Conservation (phyloP, 192 early-diverging fungal genomes). For the Chytriomyces confervae region DNA sequence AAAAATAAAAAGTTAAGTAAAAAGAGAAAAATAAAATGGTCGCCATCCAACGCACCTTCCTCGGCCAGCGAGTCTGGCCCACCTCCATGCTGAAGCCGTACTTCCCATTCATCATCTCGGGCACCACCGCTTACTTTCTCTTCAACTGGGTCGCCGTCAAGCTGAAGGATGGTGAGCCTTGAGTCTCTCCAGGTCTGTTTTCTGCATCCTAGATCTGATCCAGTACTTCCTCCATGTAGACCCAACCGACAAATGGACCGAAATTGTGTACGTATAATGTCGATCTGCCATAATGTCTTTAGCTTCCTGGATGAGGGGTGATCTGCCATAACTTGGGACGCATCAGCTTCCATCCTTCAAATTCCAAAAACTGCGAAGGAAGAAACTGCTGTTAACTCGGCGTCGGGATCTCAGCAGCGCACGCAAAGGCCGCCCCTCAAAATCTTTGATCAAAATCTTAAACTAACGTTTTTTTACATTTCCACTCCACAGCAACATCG, state of each 20-base stretch:
- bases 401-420: too few species aligned
- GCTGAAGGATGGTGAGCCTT: slow-evolving; percentile 51
- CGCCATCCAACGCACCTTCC: slow-evolving; percentile 44
- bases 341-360: too few species aligned
- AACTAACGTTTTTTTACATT: neutral
- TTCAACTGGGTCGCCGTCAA: slow-evolving; percentile 47
- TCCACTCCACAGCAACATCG: slow-evolving; percentile 47
- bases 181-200: slow-evolving; percentile 8
- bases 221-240: slow-evolving; percentile 22
- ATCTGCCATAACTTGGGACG: too few species aligned
- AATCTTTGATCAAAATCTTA: too few species aligned
- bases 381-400: too few species aligned
- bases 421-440: too few species aligned
- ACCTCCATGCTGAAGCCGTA: slow-evolving; percentile 57
- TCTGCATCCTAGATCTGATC: slow-evolving; percentile 15
- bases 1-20: neutral
- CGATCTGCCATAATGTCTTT: too few species aligned
- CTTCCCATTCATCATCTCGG: slow-evolving; percentile 59
- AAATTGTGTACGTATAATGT: slow-evolving; percentile 54
- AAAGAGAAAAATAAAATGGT: neutral
- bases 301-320: too few species aligned
- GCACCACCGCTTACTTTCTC: slow-evolving; percentile 46
- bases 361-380: too few species aligned
- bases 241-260: slow-evolving; percentile 56
- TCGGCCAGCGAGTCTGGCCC: slow-evolving; percentile 58